phyloP scores from a whole-genome alignment of 2,329 filamentous ascomycete genomes.

The Fusarium drepaniforme region DNA sequence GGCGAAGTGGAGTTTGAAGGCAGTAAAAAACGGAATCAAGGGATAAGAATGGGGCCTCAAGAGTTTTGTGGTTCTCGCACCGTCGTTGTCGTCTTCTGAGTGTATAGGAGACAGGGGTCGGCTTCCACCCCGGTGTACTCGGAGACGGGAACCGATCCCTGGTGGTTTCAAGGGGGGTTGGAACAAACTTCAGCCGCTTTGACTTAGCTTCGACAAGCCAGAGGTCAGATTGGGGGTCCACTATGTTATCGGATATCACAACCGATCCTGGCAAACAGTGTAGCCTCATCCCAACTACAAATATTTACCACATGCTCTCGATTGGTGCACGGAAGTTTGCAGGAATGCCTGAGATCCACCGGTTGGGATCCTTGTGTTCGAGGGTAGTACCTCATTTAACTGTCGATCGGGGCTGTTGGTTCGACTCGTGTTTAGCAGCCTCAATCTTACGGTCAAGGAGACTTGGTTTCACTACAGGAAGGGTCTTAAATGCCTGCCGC shows the following conservation, averaged over 20 bases:
- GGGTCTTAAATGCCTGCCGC: background rate
- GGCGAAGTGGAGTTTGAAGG: conserved; percentile 4
- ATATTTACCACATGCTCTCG: background rate
- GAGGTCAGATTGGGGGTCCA: background rate
- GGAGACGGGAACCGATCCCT: conserved; percentile 3
- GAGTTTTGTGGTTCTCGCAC: background rate
- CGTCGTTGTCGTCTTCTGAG: background rate
- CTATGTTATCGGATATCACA: background rate
- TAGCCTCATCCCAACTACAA: background rate
- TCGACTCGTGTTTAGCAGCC: background rate
- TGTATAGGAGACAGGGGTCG: background rate
- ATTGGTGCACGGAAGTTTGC: conserved; percentile 3
- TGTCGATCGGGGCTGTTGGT: background rate
- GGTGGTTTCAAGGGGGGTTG: background rate
- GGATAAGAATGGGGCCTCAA: background rate
- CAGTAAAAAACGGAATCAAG: conserved; percentile 8
- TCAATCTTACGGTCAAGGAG: background rate
- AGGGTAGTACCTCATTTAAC: background rate
- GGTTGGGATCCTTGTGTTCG: background rate
- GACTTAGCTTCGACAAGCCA: background rate
- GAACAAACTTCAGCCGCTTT: conserved; percentile 12
- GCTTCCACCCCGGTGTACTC: background rate
- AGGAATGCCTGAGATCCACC: conserved; percentile 1
- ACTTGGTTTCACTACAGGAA: background rate
- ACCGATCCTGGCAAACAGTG: background rate